Base-by-base conservation (phyloP, 164 flowering plant genomes). In the Stephania yunnanensis region DNA sequence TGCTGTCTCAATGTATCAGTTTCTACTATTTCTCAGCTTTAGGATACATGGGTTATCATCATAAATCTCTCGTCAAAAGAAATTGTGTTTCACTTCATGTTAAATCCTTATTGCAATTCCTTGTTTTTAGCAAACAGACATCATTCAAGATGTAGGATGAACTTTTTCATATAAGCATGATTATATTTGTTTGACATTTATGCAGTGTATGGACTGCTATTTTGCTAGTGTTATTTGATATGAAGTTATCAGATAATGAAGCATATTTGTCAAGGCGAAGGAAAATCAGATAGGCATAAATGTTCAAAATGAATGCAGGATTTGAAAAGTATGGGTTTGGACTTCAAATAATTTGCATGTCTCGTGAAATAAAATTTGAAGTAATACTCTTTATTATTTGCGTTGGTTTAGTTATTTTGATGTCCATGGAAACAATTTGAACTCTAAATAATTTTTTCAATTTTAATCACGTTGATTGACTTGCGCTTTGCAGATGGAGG, bases 401-500 rank as follows among this genome's bases (percentile, higher is more conserved):
- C 12, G 66, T 71, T 5, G 19, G 36, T 53, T 11, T 52, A 36
- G 42, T 36, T 36, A 36, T 36, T 36, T 36, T 52, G 8, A 52
- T 53, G 12, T 31, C 22, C 48, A 53, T 72, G 46, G 44, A 50
- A 46, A 50, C 4, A 36, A 4, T 2, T 36, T 36, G 2, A 36
- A 36, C 42, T 36, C 42, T 36, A 36, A 19, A 3, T 61, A 61
- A 8, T 61, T 61, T 61, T 22, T 61, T 61, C 66, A 61, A n/a
- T n/a, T 61, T 19, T 6, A 25, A 65, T 19, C 69, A 69, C 17
- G n/a, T 48, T 73, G 45, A 69, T 78, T 36, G 42, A 31, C 50
- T 50, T 71, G n/a, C 9, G 13, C 72, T 50, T 61, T 76, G 67
- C 86, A 95, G 99, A 87, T 95, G 96, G 99, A 95, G 76, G 91